Conservation (phyloP, 2,329 filamentous ascomycete genomes). For the Cadophora gregata region DNA sequence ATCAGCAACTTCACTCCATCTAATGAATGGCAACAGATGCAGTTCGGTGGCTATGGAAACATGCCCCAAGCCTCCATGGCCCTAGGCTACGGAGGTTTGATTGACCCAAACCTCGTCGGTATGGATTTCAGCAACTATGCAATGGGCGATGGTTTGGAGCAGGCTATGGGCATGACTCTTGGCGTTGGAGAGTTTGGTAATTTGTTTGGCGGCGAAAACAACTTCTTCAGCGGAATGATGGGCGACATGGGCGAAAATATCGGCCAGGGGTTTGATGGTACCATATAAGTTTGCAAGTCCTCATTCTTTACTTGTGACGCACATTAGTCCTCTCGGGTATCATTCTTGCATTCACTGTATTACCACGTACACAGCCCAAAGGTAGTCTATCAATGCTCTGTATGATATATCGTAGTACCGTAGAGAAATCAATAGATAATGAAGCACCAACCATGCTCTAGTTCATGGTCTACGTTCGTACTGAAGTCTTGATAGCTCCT, state of each 20-base stretch:
- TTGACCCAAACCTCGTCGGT: conserved; percentile 41
- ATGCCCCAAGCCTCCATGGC: conserved; percentile 30
- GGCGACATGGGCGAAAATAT: conserved; percentile 25
- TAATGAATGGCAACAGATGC: conserved; percentile 34
- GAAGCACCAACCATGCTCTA: background rate
- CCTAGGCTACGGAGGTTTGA: conserved; percentile 30
- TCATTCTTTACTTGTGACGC: background rate
- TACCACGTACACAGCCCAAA: background rate
- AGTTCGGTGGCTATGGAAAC: conserved; percentile 10
- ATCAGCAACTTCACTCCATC: conserved; percentile 33
- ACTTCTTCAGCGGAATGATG: conserved; percentile 41
- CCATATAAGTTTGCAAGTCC: background rate
- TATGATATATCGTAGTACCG: background rate
- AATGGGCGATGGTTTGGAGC: conserved; percentile 44
- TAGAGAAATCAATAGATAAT: background rate
- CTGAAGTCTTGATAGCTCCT: background rate
- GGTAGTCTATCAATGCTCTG: background rate
- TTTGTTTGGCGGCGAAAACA: conserved; percentile 41
- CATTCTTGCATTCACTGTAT: conserved; percentile 11
- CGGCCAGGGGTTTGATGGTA: conserved; percentile 35
- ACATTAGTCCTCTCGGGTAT: background rate
- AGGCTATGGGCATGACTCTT: conserved; percentile 43
- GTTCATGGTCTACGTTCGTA: background rate
- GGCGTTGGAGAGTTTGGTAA: conserved; percentile 42
- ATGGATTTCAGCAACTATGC: conserved; percentile 40